Percentiles rank a stretch among this genome's conserved stretches.
These are phyloP conservation scores for Penicillium sp. DNA, from an alignment of 2,329 filamentous ascomycete species.

Conservation along the genomic window DNA sequence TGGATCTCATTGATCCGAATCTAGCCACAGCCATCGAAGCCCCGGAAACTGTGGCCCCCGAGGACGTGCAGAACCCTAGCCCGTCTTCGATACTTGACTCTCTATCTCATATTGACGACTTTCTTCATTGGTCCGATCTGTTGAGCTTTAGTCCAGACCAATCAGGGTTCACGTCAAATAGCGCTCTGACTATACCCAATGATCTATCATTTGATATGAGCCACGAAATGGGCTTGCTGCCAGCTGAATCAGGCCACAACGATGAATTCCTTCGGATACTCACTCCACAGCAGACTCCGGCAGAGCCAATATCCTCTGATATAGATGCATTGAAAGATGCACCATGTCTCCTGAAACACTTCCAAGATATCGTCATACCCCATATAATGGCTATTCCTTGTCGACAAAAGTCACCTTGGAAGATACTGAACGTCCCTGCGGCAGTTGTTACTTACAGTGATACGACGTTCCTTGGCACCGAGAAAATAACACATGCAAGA, in stretches of 20 bases:
- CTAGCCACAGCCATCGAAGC: not conserved
- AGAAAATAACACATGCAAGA: constrained; percentile 32
- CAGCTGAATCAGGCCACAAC: not conserved
- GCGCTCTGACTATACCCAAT: constrained; percentile 14
- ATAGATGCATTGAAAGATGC: constrained; percentile 23
- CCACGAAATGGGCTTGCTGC: constrained; percentile 8
- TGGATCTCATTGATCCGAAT: not conserved
- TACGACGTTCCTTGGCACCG: constrained; percentile 29
- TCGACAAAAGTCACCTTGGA: constrained; percentile 36
- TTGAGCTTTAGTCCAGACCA: constrained; percentile 31
- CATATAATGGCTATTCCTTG: constrained; percentile 34
- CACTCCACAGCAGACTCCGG: constrained; percentile 12
- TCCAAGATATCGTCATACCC: constrained; percentile 33
- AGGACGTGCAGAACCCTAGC: constrained; percentile 11
- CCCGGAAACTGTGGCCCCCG: not conserved
- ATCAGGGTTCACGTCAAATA: constrained; percentile 15
- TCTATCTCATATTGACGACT: constrained; percentile 29
- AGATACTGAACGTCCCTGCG: constrained; percentile 32
- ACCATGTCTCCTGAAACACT: constrained; percentile 32
- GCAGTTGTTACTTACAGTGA: constrained; percentile 35
- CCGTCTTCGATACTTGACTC: constrained; percentile 22
- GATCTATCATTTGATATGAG: constrained; percentile 15
- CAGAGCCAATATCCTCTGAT: constrained; percentile 6
- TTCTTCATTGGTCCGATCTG: constrained; percentile 36
- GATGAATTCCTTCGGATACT: constrained; percentile 3